A percentile compares a stretch with the other conserved stretches of the same genome.
phyloP scores from a whole-genome alignment of 441 rosid genomes.

The Aquilaria agallochum region DNA sequence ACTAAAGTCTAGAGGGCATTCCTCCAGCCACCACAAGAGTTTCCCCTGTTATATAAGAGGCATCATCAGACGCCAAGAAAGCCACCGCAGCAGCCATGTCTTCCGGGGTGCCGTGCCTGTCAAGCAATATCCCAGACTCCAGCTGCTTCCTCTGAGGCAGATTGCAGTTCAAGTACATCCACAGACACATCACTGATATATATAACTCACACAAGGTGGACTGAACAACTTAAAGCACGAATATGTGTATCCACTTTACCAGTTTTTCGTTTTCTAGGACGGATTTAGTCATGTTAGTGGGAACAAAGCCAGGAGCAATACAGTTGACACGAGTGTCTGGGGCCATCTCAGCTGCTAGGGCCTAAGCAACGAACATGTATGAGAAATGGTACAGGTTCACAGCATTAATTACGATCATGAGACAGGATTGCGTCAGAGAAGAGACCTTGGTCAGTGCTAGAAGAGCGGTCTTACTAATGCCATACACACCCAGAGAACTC shows the following conservation, averaged over 20 bases:
- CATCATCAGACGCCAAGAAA: slow-evolving; percentile 87
- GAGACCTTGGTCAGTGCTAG: slow-evolving; percentile 89
- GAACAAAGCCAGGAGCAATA: slow-evolving; percentile 90
- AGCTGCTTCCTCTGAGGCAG: slow-evolving; percentile 41
- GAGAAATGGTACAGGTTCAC: not conserved
- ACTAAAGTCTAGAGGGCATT: slow-evolving; percentile 74
- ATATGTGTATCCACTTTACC: slow-evolving; percentile 32
- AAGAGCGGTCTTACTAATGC: slow-evolving; percentile 93
- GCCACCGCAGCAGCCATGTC: slow-evolving; percentile 87
- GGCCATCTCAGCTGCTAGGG: slow-evolving; percentile 81
- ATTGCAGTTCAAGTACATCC: slow-evolving; percentile 13
- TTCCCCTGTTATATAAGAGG: slow-evolving; percentile 83
- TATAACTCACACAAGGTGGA: not conserved
- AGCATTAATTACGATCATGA: not conserved
- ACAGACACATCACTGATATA: not conserved
- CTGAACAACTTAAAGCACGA: not conserved
- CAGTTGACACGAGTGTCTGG: slow-evolving; percentile 81
- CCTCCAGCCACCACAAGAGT: slow-evolving; percentile 88
- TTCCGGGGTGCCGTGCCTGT: slow-evolving; percentile 70
- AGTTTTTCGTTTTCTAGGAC: slow-evolving; percentile 38
- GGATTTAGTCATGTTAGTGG: slow-evolving; percentile 70
- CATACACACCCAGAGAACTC: slow-evolving; percentile 76
- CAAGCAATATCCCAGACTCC: slow-evolving; percentile 54
- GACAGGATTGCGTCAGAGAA: slow-evolving; percentile 1
- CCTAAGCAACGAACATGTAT: slow-evolving; percentile 34